Evolutionary conservation across 805 yeast species (phyloP).

Genomic region (Monosporozyma unispora): DNA sequence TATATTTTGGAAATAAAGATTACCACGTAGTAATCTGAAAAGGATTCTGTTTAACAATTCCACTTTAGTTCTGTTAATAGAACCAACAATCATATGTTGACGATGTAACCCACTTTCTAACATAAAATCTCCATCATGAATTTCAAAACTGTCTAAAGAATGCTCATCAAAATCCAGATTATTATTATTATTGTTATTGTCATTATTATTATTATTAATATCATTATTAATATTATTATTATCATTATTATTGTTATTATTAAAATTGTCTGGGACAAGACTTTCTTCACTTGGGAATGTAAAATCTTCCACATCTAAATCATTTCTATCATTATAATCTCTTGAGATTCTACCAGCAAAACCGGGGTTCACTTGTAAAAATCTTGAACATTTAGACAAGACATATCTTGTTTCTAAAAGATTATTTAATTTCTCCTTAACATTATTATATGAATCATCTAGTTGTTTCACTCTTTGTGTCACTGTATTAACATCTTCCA

Average conservation of each 20-base stretch:
- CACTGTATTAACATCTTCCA: constrained; percentile 50
- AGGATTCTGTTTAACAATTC: constrained; percentile 68
- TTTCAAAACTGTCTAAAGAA: neutral
- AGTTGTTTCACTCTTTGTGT: constrained; percentile 69
- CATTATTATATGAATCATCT: constrained; percentile 55
- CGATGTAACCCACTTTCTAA: constrained; percentile 18
- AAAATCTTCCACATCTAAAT: constrained; percentile 20
- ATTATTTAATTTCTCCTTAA: constrained; percentile 53
- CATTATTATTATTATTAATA: constrained; percentile 15
- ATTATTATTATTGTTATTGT: neutral
- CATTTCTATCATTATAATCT: constrained; percentile 10
- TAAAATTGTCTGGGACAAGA: constrained; percentile 12
- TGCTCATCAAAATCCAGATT: constrained; percentile 2
- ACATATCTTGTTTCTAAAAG: constrained; percentile 67
- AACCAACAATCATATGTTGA: constrained; percentile 50
- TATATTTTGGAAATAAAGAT: constrained; percentile 64
- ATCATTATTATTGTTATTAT: constrained; percentile 10
- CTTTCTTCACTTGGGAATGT: constrained; percentile 7
- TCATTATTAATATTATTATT: constrained; percentile 19
- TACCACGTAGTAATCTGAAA: constrained; percentile 92
- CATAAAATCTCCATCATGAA: neutral
- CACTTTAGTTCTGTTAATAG: constrained; percentile 63
- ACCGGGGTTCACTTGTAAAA: constrained; percentile 36
- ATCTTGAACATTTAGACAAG: constrained; percentile 39
- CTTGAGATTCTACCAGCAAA: constrained; percentile 20